Evolutionary conservation across 2,329 filamentous ascomycete species (phyloP).

Genomic region (Phoma sp.): DNA sequence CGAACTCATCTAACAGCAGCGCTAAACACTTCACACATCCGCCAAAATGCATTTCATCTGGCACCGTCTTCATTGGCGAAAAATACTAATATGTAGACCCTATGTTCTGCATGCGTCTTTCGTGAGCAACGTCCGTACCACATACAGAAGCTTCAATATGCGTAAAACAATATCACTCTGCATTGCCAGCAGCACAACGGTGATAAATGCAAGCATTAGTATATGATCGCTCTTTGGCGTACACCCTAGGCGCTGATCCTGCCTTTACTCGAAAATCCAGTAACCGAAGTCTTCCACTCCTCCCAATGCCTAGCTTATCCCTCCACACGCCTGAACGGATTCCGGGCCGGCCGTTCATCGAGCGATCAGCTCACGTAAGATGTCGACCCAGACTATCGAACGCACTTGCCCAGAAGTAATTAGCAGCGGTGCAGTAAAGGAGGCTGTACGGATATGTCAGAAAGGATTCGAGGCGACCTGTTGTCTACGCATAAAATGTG

Average conservation of each 20-base stretch:
- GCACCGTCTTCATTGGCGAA: no score
- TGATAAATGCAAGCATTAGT: slow-evolving; percentile 6
- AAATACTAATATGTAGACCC: no score
- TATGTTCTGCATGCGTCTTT: background rate
- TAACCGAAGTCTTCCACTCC: slow-evolving; percentile 2
- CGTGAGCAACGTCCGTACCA: background rate
- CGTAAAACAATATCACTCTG: background rate
- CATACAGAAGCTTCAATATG: background rate
- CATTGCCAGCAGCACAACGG: slow-evolving; percentile 3
- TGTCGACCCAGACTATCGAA: slow-evolving; percentile 5
- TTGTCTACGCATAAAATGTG: background rate
- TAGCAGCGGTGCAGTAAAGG: background rate
- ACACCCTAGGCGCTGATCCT: slow-evolving; percentile 15
- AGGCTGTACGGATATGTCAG: background rate
- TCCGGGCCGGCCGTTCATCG: slow-evolving; percentile 13
- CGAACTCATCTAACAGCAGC: background rate
- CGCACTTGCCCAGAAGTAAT: background rate
- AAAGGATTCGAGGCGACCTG: background rate
- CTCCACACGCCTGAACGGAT: slow-evolving; percentile 3
- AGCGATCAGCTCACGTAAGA: slow-evolving; percentile 18
- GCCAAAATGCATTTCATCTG: no score
- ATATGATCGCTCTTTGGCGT: slow-evolving; percentile 14
- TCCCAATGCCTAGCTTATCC: background rate
- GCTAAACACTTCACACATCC: no score
- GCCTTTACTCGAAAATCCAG: background rate